These are phyloP conservation scores for Ulmus americana DNA, from an alignment of 331 rosid genomes.

Conservation along the genomic window DNA sequence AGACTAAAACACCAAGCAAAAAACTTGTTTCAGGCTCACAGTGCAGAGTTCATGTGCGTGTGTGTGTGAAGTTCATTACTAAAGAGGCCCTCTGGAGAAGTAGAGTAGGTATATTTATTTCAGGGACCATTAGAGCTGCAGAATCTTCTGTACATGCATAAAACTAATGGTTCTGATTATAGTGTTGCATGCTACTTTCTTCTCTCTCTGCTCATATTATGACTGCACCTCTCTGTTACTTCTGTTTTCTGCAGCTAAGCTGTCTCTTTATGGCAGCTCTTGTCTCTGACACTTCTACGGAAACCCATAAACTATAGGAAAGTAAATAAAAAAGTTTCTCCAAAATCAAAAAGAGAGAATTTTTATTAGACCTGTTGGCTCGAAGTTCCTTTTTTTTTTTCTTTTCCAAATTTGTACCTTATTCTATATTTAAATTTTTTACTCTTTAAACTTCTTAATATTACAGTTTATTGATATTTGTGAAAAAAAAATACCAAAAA, in stretches of 20 bases:
- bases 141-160: slow-evolving; percentile 81
- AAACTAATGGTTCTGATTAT: slow-evolving; percentile 84
- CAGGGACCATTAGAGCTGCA: slow-evolving; percentile 79
- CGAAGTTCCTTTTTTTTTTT: too few relatives aligned
- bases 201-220: slow-evolving; percentile 44
- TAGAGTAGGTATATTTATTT: slow-evolving; percentile 78
- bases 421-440: too few relatives aligned
- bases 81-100: slow-evolving; percentile 11
- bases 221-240: slow-evolving; percentile 75
- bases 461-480: too few relatives aligned
- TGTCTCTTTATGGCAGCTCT: slow-evolving; percentile 53
- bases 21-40: slow-evolving; percentile 15
- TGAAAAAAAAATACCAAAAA: too few relatives aligned
- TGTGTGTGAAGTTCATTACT: slow-evolving; percentile 24
- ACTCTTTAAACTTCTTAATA: too few relatives aligned
- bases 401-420: too few relatives aligned
- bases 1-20: neutral
- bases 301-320: slow-evolving; percentile 65
- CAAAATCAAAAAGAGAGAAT: slow-evolving; percentile 27
- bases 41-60: slow-evolving; percentile 16
- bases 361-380: neutral
- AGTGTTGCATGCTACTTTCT: slow-evolving; percentile 51
- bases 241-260: slow-evolving; percentile 51
- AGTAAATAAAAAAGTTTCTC: slow-evolving; percentile 6
- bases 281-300: slow-evolving; percentile 94